Percentiles rank a stretch among this genome's conserved stretches.
Evolutionary conservation across 2,329 filamentous ascomycete species (phyloP).

Genomic region (Talaromyces islandicus): DNA sequence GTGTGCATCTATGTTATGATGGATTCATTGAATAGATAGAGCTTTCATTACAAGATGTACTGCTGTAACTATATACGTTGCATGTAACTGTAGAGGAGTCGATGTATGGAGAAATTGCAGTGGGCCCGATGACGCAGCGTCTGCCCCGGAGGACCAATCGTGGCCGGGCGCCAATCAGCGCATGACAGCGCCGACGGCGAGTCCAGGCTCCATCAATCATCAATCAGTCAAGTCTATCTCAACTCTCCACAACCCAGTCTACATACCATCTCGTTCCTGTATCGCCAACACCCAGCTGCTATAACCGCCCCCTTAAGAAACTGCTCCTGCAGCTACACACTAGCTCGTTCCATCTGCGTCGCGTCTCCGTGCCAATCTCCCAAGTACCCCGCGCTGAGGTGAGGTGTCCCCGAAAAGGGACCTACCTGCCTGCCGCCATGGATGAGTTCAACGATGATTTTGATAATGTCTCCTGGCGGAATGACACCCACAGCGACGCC

Average conservation of each 20-base stretch:
- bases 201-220: background rate
- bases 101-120: background rate
- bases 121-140: background rate
- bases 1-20: background rate
- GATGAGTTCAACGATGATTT: slow-evolving; percentile 60
- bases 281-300: background rate
- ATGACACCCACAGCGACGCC: slow-evolving; percentile 48
- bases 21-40: background rate
- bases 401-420: background rate
- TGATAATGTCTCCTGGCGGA: slow-evolving; percentile 73
- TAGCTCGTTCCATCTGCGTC: background rate
- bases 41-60: no score
- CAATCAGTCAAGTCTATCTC: background rate
- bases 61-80: no score
- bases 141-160: background rate
- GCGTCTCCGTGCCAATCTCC: background rate
- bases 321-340: background rate
- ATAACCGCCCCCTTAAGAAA: background rate
- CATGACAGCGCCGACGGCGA: background rate
- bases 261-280: background rate
- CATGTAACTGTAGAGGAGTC: no score
- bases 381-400: slow-evolving; percentile 3
- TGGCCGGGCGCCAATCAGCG: background rate
- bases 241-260: background rate
- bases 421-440: slow-evolving; percentile 25